Evolutionary conservation across 768 basidiomycete genomes (phyloP).

Genomic region (Coprinopsis strossmayeri): DNA sequence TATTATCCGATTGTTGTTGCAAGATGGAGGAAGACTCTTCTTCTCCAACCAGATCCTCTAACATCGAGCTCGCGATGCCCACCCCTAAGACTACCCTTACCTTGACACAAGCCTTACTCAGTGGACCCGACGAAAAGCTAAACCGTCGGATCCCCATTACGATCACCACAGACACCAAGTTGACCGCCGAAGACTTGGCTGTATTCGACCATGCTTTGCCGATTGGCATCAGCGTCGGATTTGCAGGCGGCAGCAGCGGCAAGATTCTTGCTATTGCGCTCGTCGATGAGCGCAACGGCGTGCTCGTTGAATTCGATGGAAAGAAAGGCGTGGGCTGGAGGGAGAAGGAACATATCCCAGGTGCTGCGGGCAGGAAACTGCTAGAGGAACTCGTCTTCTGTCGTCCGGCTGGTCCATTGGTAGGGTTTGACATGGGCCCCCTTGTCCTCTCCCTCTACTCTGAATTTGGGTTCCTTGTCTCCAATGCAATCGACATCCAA

Average conservation of each 20-base stretch:
- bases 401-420: conserved; percentile 35
- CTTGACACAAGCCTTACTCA: conserved; percentile 24
- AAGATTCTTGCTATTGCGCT: conserved; percentile 7
- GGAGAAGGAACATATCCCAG: not conserved
- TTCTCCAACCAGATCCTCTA: not conserved
- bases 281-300: conserved; percentile 6
- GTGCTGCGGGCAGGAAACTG: conserved; percentile 14
- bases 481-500: conserved; percentile 53
- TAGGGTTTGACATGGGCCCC: conserved; percentile 48
- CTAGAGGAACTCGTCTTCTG: conserved; percentile 40
- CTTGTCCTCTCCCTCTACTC: conserved; percentile 42
- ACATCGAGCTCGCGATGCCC: not conserved
- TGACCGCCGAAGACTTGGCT: conserved; percentile 17
- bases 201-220: conserved; percentile 24
- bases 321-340: conserved; percentile 6
- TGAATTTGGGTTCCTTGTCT: conserved; percentile 35
- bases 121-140: conserved; percentile 20
- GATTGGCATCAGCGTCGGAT: conserved; percentile 9
- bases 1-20: not conserved
- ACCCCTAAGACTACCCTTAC: not conserved
- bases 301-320: conserved; percentile 8
- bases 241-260: conserved; percentile 2
- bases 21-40: not conserved
- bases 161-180: conserved; percentile 20
- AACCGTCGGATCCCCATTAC: conserved; percentile 15